These are phyloP conservation scores for Danielia reshetovae DNA, from an alignment of 805 yeast species.

Conservation along the genomic window DNA sequence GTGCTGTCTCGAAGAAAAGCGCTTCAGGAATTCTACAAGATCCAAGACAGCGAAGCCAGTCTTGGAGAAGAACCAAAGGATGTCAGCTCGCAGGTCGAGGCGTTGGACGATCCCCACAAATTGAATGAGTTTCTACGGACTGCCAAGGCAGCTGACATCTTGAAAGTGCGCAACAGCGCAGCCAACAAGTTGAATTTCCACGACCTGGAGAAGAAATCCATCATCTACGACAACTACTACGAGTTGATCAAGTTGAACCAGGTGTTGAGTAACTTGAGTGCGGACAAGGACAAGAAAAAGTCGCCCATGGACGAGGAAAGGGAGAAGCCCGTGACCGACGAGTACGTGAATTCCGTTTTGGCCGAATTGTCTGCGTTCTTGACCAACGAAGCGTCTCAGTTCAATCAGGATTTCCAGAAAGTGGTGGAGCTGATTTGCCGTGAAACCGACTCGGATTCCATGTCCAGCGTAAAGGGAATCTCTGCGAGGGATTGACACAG, in stretches of 20 bases:
- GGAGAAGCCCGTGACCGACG: conserved; percentile 4
- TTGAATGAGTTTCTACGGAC: conserved; percentile 7
- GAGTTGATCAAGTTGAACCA: conserved; percentile 67
- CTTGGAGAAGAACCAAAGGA: background rate
- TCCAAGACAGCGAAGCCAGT: conserved; percentile 16
- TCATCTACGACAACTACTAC: conserved; percentile 71
- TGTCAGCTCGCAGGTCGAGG: background rate
- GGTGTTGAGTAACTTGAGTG: conserved; percentile 31
- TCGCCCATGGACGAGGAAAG: background rate
- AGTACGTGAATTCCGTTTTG: conserved; percentile 9
- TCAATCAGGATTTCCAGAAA: conserved; percentile 13
- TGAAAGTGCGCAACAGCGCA: conserved; percentile 13
- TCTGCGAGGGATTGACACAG: background rate
- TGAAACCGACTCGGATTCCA: conserved; percentile 9
- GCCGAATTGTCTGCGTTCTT: conserved; percentile 8
- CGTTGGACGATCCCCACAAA: conserved; percentile 4
- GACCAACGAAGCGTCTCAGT: conserved; percentile 8
- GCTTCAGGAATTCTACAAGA: conserved; percentile 38
- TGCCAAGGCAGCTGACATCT: conserved; percentile 9
- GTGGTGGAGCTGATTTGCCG: conserved; percentile 9
- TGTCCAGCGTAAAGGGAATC: conserved; percentile 12
- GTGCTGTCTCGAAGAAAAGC: conserved; percentile 39
- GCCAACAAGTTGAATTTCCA: conserved; percentile 46
- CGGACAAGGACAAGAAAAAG: background rate
- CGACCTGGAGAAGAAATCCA: conserved; percentile 62